Base-by-base conservation (phyloP, 1,284 basidiomycete species). In the Ceratorhiza oryzae-sativae region DNA sequence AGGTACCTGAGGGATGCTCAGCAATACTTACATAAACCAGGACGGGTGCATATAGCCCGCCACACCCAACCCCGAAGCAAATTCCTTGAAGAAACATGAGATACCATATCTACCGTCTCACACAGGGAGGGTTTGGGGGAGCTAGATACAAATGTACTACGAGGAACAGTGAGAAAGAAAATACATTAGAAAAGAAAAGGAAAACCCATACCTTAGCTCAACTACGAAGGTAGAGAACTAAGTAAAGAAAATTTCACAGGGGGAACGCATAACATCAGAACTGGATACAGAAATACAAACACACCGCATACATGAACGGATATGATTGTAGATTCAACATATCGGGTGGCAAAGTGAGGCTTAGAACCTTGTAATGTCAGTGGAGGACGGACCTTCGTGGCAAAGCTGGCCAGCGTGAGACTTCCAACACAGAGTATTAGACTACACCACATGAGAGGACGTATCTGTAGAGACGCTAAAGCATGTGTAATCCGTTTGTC, bases 91-190 rank as follows among this genome's bases (percentile, higher is more conserved):
- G 53, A 5, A 73, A 41, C 39, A 67, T 56, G 3, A 61, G 63
- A 34, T 42, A 71, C 74, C 62, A 73, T 3, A 74, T 58, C 70
- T 72, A n/a, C n/a, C n/a, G n/a, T n/a, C n/a, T n/a, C n/a, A n/a
- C n/a, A n/a, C n/a, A n/a, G n/a, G n/a, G n/a, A n/a, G n/a, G n/a
- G n/a, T n/a, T n/a, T n/a, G n/a, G n/a, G n/a, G n/a, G n/a, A n/a
- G n/a, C n/a, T n/a, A n/a, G n/a, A n/a, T n/a, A n/a, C n/a, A n/a
- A n/a, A n/a, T n/a, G n/a, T n/a, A n/a, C n/a, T n/a, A n/a, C n/a
- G n/a, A n/a, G n/a, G n/a, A n/a, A n/a, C n/a, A n/a, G n/a, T n/a
- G n/a, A n/a, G n/a, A n/a, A n/a, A n/a, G n/a, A n/a, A n/a, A n/a
- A n/a, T n/a, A n/a, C n/a, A n/a, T n/a, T n/a, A n/a, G n/a, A n/a